Conservation (phyloP, 106 monocot species). For the Phalaenopsis equestris region DNA sequence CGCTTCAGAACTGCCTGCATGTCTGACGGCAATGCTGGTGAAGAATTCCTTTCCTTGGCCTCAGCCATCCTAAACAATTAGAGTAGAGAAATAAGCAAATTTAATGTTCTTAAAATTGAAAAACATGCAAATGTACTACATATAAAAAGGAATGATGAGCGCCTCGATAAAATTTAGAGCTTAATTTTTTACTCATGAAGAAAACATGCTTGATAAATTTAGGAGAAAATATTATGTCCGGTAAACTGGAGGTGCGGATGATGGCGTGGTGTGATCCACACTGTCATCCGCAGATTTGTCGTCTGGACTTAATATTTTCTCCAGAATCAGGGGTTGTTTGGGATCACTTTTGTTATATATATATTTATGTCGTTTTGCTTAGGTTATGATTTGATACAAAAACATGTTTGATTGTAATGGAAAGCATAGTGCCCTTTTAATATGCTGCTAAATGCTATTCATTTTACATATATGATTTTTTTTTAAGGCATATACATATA, state of each 20-base stretch:
- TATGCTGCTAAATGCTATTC: not conserved
- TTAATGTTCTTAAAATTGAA: not conserved
- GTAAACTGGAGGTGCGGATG: too few species aligned
- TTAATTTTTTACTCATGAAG: too few species aligned
- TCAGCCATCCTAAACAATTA: constrained; percentile 35
- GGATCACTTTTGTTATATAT: too few species aligned
- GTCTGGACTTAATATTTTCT: too few species aligned
- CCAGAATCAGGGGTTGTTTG: not conserved
- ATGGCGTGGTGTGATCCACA: too few species aligned
- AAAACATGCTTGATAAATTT: too few species aligned
- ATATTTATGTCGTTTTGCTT: not conserved
- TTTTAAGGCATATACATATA: too few species aligned
- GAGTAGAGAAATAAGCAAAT: not conserved
- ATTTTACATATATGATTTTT: not conserved
- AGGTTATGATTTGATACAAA: not conserved
- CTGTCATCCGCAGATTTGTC: too few species aligned
- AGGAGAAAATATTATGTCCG: too few species aligned
- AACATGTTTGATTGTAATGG: not conserved
- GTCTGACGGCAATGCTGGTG: constrained; percentile 36
- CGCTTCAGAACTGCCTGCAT: constrained; percentile 41
- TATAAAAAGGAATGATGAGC: too few species aligned
- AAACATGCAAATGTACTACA: not conserved
- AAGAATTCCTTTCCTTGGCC: constrained; percentile 43
- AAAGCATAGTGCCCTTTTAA: not conserved
- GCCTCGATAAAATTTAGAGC: too few species aligned